Conservation (phyloP, 768 basidiomycete species). For the Lactifluus piperatus region DNA sequence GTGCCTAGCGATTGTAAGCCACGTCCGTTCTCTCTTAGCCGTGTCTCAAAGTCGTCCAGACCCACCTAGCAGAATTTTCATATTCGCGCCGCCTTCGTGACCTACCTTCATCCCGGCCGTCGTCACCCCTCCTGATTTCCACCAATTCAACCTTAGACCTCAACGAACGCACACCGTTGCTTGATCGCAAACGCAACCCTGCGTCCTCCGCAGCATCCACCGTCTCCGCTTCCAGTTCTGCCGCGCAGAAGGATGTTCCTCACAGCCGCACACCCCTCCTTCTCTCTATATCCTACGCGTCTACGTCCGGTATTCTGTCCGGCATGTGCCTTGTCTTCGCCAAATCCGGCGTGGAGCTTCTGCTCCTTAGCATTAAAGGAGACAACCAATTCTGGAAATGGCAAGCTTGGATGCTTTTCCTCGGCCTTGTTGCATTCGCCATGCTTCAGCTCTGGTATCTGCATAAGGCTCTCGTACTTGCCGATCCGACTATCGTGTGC, state of each 20-base stretch:
- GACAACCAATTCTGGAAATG: conserved; percentile 78
- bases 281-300: conserved; percentile 78
- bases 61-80: conserved; percentile 63
- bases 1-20: conserved; percentile 55
- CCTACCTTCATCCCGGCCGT: conserved; percentile 33
- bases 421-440: conserved; percentile 64
- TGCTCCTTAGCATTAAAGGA: conserved; percentile 67
- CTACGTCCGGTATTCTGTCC: conserved; percentile 78
- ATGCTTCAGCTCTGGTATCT: conserved; percentile 79
- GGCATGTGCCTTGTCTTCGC: conserved; percentile 92
- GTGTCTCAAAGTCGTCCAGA: conserved; percentile 36
- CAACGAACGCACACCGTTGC: conserved; percentile 49
- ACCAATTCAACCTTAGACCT: conserved; percentile 19
- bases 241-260: conserved; percentile 18
- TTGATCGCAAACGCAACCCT: conserved; percentile 34
- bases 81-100: conserved; percentile 32
- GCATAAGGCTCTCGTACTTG: conserved; percentile 69
- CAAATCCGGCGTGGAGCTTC: conserved; percentile 86
- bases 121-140: conserved; percentile 23
- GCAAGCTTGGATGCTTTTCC: conserved; percentile 75
- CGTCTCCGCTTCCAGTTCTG: conserved; percentile 14
- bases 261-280: conserved; percentile 45
- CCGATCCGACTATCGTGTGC: conserved; percentile 80
- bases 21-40: neutral
- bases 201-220: conserved; percentile 27